Evolutionary conservation across 805 yeast genomes (phyloP), one percentile per base, ranked within the genome.

Genomic region (Hanseniaspora hatyaiensis): DNA sequence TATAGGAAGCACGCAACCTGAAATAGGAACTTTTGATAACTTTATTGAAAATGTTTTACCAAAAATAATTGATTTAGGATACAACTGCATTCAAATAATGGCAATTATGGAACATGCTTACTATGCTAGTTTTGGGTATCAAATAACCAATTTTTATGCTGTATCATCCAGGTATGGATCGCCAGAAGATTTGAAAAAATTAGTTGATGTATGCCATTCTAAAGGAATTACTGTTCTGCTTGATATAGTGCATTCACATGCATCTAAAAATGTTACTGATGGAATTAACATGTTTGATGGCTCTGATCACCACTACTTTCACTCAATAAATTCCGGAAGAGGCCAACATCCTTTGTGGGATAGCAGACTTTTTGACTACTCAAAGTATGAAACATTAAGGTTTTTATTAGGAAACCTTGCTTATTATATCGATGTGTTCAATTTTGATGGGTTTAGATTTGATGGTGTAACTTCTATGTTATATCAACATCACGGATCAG

Each of bases 21-120:
- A 75, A 50, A 67, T 92, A 45, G 95, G 95, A 2, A 65, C 89
- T 11, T 89, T 89, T 64, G 78, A 75, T 54, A 94, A 89, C 61
- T 89, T 89, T 62, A 82, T 95, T 12, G 55, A 67, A 38, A 78
- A 83, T 53, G 71, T 87, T 11, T 72, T 89, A 52, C 97, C 97
- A n/a, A 71, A 80, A 38, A 84, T 89, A 55, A 78, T 77, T 55
- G 75, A 80, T 52, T 71, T 88, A 51, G 96, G 96, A 31, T 89
- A 89, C 64, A 86, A 92, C 63, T 79, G 95, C 4, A 82, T 89
- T 56, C 98, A 89, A 65, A 71, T 89, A 59, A 89, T 89, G 98
- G 96, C 98, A 0, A 74, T 89, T 37, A 89, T 89, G 98, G 98
- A 89, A 65, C 98, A 89, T 62, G 97, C 98, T 1, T 89, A 89